Percentiles rank a stretch among this genome's conserved stretches.
Evolutionary conservation across 345 rosid species (phyloP).

Genomic region (Citropsis articulata): DNA sequence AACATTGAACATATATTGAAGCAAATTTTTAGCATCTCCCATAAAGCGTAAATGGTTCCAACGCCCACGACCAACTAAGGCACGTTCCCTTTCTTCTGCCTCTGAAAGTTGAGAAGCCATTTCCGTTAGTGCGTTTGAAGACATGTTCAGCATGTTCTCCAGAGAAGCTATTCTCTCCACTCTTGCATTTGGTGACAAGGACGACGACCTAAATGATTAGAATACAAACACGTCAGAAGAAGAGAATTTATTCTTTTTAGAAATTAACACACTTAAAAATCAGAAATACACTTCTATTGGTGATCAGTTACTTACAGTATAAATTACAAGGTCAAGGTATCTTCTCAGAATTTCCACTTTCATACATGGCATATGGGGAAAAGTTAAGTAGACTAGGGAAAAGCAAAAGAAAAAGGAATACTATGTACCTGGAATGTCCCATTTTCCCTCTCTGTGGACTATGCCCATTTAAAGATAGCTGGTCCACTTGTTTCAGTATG

Average conservation of each 20-base stretch:
- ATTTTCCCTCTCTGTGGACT: conserved; percentile 50
- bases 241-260: conserved; percentile 1
- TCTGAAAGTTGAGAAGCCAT: conserved; percentile 88
- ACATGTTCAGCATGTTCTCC: conserved; percentile 67
- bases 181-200: conserved; percentile 66
- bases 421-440: conserved; percentile 52
- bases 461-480: conserved; percentile 42
- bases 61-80: conserved; percentile 52
- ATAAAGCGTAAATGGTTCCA: conserved; percentile 68
- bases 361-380: neutral
- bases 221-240: conserved; percentile 26
- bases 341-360: neutral
- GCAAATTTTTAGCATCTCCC: conserved; percentile 73
- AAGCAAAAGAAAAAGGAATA: neutral
- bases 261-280: neutral
- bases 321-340: neutral
- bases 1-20: conserved; percentile 63
- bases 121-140: conserved; percentile 59
- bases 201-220: conserved; percentile 30
- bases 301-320: neutral
- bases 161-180: conserved; percentile 62
- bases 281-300: conserved; percentile 1
- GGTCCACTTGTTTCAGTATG: conserved; percentile 51
- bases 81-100: conserved; percentile 75
- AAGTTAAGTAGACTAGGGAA: neutral